These are phyloP conservation scores for Amanita thiersii DNA, from an alignment of 768 basidiomycete genomes.

Conservation along the genomic window DNA sequence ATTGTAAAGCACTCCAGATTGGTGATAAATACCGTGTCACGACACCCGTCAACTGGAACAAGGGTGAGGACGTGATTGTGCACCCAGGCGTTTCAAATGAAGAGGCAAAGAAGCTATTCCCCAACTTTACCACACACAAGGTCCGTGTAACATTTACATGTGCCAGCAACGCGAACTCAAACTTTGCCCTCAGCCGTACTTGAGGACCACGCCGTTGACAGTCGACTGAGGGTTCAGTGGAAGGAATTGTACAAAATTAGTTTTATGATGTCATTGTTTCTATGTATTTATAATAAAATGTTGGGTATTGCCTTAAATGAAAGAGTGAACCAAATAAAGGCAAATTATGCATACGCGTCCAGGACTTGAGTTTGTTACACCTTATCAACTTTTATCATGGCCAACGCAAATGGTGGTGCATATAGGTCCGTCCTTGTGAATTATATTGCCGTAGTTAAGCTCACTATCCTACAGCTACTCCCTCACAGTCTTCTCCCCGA, in stretches of 20 bases:
- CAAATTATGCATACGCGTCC: conserved; percentile 16
- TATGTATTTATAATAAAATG: neutral
- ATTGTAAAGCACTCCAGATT: conserved; percentile 66
- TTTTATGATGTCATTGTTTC: neutral
- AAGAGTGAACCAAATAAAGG: conserved; percentile 8
- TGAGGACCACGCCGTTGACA: conserved; percentile 68
- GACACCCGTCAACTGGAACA: conserved; percentile 93
- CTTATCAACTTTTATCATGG: conserved; percentile 40
- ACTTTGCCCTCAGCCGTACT: conserved; percentile 56
- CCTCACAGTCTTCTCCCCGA: conserved; percentile 98
- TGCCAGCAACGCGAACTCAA: conserved; percentile 6
- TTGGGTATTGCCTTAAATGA: neutral
- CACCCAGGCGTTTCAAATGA: conserved; percentile 78
- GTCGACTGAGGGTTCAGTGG: conserved; percentile 16
- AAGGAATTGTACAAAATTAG: neutral
- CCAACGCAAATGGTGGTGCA: conserved; percentile 74
- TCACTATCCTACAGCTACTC: conserved; percentile 65
- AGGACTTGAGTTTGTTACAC: neutral
- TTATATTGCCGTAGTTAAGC: conserved; percentile 10
- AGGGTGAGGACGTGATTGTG: conserved; percentile 91
- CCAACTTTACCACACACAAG: conserved; percentile 70
- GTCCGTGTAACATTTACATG: conserved; percentile 28
- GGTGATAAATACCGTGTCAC: conserved; percentile 81
- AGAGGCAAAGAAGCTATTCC: conserved; percentile 90
- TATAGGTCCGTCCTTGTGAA: conserved; percentile 44